Evolutionary conservation across 1,139 yeast species (phyloP).

Genomic region (Blastobotrys serpentis): DNA sequence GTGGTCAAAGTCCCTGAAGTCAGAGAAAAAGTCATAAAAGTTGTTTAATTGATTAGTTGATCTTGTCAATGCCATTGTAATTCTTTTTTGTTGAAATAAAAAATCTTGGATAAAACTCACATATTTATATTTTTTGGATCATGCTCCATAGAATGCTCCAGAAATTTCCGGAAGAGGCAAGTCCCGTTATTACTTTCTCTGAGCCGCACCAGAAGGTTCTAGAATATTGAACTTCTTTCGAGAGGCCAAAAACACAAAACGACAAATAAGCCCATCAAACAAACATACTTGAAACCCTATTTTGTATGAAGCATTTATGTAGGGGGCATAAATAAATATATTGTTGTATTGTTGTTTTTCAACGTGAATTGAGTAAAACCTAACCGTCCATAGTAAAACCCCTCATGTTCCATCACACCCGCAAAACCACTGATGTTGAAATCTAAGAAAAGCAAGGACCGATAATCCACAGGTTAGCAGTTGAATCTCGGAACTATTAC

Average conservation of each 20-base stretch:
- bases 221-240: not conserved
- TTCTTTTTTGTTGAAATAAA: not conserved
- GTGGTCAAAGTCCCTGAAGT: not conserved
- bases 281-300: not conserved
- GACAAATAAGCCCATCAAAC: not conserved
- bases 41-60: not conserved
- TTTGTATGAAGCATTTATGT: no score
- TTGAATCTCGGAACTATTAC: no score
- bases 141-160: not conserved
- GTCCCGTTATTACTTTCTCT: not conserved
- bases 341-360: no score
- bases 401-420: no score
- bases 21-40: not conserved
- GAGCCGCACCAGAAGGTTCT: not conserved
- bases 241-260: not conserved
- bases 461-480: no score
- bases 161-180: not conserved
- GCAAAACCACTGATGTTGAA: no score
- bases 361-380: no score
- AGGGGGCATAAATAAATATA: no score
- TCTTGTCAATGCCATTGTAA: not conserved
- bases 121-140: not conserved
- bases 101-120: not conserved
- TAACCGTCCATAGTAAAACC: no score
- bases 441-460: no score